Base-by-base conservation (phyloP, 192 early-diverging fungal genomes). In the Coemansia sp. region DNA sequence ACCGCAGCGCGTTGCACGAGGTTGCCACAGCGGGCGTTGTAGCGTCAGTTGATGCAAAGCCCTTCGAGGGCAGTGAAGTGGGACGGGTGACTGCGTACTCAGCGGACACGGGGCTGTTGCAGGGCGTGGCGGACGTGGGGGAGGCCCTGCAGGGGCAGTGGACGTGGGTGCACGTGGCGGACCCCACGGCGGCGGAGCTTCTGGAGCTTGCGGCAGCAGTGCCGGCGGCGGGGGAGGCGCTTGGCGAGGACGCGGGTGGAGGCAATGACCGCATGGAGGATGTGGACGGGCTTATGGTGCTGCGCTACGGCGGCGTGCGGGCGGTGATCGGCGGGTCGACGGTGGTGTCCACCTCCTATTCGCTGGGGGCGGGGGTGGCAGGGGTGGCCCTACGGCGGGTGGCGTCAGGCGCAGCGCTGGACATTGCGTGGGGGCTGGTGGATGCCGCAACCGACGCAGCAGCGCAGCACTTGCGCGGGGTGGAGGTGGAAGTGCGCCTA, bases 381-480 rank as follows among this genome's bases (percentile, higher is more conserved):
- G 39, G 13, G 16, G 33, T 40, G 24, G 19, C 24, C 24, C 24
- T 53, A 36, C 33, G 13, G 13, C 17, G 61, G 11, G 33, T 48
- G 2, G n/a, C 62, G 56, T 16, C 19, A 14, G 50, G 37, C 44
- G 51, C 66, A 17, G 71, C 61, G 14, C 93, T 93, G 67, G 50
- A 42, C 44, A 51, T 69, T 10, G 68, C 54, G 19, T 93, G 92
- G 68, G 92, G 87, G 9, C 67, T 94, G 11, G 87, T 95, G 33
- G 93, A 95, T 73, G 87, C 90, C 51, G 84, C 94, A 21, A 91
- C 91, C 2, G 94, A 95, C 66, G 78, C 81, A 10, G 90, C 93
- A 69, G 85, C 87, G 34, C 87, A 87, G 16, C 65, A 88, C 3
- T 77, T 94, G 57, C 64, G 84, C 27, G 70, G 81, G 21, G 86